Evolutionary conservation across 371 early-diverging fungal genomes (phyloP).

Genomic region (Umbelopsis sp.): DNA sequence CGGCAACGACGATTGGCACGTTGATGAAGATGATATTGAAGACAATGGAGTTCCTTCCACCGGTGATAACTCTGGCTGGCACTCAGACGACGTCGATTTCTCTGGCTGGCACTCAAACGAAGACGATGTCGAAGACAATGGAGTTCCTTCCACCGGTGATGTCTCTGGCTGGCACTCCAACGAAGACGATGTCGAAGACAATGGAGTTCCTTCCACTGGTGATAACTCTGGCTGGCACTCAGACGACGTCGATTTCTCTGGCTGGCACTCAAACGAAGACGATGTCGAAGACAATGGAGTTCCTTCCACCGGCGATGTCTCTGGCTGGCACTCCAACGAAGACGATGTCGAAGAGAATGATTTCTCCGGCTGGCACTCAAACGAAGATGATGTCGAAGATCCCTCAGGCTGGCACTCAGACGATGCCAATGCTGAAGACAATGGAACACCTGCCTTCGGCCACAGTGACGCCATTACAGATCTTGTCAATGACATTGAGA

Average conservation of each 20-base stretch:
- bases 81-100: neutral
- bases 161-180: neutral
- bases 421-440: neutral
- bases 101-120: neutral
- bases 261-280: neutral
- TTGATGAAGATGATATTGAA: neutral
- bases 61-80: neutral
- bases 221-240: neutral
- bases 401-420: too few species aligned
- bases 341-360: neutral
- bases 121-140: neutral
- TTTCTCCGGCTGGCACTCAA: neutral
- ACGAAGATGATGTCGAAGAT: too few species aligned
- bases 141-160: neutral
- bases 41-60: neutral
- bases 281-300: neutral
- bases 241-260: neutral
- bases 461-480: neutral
- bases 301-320: neutral
- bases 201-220: neutral
- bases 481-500: neutral
- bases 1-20: conserved; percentile 3
- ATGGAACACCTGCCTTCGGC: neutral
- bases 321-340: neutral
- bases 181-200: neutral